A percentile compares a stretch with the other conserved stretches of the same genome.
Evolutionary conservation across 192 early-diverging fungal genomes (phyloP).

Genomic region (Phycomyces blakesleeanus): DNA sequence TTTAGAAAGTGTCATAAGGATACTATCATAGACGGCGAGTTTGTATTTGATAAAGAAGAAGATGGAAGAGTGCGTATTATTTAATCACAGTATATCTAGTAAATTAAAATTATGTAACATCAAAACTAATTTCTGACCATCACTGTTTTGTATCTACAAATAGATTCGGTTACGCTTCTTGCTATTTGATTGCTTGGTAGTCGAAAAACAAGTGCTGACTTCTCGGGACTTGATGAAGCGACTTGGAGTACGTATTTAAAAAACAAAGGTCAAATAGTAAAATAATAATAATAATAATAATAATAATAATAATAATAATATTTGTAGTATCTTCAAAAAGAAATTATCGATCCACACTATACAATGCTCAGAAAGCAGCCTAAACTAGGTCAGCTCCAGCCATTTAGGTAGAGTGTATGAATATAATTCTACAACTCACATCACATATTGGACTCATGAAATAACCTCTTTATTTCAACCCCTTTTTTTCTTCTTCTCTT

Average conservation of each 20-base stretch:
- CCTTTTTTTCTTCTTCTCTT: background rate
- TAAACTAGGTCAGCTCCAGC: constrained; percentile 36
- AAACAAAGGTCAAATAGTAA: background rate
- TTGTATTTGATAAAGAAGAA: constrained; percentile 70
- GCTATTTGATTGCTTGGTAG: constrained; percentile 72
- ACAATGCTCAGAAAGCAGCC: constrained; percentile 39
- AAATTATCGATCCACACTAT: constrained; percentile 65
- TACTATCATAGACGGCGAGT: constrained; percentile 90
- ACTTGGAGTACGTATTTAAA: constrained; percentile 58
- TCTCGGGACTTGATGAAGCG: constrained; percentile 56
- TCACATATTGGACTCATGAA: background rate
- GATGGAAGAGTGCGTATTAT: constrained; percentile 50
- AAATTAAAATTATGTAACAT: background rate
- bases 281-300: background rate
- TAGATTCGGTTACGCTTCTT: constrained; percentile 46
- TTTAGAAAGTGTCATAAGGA: constrained; percentile 50
- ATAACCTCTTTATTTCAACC: too few species aligned
- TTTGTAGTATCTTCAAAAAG: constrained; percentile 55
- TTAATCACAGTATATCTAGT: background rate
- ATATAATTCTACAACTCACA: too few species aligned
- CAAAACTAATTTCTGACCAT: background rate
- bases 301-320: background rate
- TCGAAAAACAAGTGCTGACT: constrained; percentile 54
- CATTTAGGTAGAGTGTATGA: constrained; percentile 52
- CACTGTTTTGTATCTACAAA: background rate